Conservation (phyloP, 345 rosid species). For the Clarkia xantiana region DNA sequence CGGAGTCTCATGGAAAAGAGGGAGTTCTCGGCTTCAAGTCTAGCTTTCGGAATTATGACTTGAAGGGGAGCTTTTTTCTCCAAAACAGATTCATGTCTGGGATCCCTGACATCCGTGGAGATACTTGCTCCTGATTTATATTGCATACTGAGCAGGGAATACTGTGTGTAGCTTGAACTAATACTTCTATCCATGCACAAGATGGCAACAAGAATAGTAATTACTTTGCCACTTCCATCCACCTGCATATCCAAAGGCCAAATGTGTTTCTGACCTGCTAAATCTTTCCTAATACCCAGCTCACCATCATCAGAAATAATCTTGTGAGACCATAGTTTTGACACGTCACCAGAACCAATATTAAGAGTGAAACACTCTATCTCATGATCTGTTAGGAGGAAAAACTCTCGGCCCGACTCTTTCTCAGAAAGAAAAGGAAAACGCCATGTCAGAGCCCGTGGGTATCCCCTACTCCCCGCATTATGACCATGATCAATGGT, state of each 20-base stretch:
- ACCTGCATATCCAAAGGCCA: conserved; percentile 88
- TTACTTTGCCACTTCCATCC: conserved; percentile 61
- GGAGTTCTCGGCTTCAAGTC: conserved; percentile 78
- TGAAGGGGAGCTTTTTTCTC: conserved; percentile 84
- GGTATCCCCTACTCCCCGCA: conserved; percentile 44
- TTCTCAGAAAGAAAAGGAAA: conserved; percentile 16
- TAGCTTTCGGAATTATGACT: conserved; percentile 95
- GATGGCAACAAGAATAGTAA: conserved; percentile 78
- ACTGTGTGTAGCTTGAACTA: conserved; percentile 86
- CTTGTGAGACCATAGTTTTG: conserved; percentile 66
- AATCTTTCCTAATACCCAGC: conserved; percentile 69
- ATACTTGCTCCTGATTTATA: conserved; percentile 39
- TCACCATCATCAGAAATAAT: conserved; percentile 72
- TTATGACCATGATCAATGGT: conserved; percentile 21
- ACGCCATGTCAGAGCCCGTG: conserved; percentile 69
- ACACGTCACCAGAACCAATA: conserved; percentile 29
- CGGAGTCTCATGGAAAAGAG: conserved; percentile 82
- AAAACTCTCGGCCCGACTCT: conserved; percentile 39
- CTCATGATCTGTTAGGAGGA: conserved; percentile 60
- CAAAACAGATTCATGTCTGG: conserved; percentile 36
- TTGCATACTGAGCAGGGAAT: conserved; percentile 80
- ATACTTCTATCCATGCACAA: conserved; percentile 81
- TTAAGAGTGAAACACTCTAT: conserved; percentile 46
- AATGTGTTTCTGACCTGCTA: conserved; percentile 83
- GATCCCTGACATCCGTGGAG: conserved; percentile 14